Conservation (phyloP, 768 basidiomycete genomes). For the Boletus pseudo-olivaceus region DNA sequence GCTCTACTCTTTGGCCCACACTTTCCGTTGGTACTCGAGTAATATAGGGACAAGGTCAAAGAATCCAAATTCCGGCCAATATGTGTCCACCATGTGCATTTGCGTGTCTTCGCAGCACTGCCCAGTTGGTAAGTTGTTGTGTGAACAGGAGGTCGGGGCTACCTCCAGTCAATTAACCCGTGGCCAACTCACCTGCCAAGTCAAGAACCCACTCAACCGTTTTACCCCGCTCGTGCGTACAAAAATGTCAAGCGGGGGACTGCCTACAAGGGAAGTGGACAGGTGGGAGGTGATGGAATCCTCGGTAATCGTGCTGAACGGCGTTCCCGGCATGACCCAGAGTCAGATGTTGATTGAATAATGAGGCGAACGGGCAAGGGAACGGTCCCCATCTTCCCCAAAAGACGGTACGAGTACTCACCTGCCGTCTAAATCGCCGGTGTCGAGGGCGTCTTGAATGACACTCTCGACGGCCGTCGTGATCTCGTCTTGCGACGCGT, state of each 20-base stretch:
- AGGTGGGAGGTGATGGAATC: slow-evolving; percentile 63
- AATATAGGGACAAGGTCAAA: slow-evolving; percentile 84
- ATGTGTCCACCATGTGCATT: slow-evolving; percentile 77
- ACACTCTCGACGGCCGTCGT: slow-evolving; percentile 58
- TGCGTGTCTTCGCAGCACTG: slow-evolving; percentile 83
- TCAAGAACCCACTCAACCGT: slow-evolving; percentile 62
- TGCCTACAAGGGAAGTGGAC: slow-evolving; percentile 59
- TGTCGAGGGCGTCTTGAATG: slow-evolving; percentile 33
- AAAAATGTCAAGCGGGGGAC: slow-evolving; percentile 84
- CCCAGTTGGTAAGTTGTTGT: background rate
- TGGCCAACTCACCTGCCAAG: slow-evolving; percentile 83
- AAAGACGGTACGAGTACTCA: background rate
- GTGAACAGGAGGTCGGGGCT: too few relatives aligned
- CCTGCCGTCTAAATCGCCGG: slow-evolving; percentile 29
- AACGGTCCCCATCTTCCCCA: background rate
- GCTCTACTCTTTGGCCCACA: slow-evolving; percentile 40
- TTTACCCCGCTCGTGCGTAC: slow-evolving; percentile 88
- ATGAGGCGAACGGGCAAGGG: slow-evolving; percentile 1
- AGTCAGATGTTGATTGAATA: background rate
- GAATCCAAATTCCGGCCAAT: slow-evolving; percentile 93
- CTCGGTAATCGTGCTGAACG: slow-evolving; percentile 54
- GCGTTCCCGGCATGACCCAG: background rate
- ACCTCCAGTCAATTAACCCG: background rate
- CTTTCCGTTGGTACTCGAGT: slow-evolving; percentile 80
- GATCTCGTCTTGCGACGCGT: slow-evolving; percentile 90